A percentile compares a stretch with the other conserved stretches of the same genome.
These are phyloP conservation scores for Glycyrrhiza uralensis DNA, from an alignment of 306 rosid genomes.

Conservation along the genomic window DNA sequence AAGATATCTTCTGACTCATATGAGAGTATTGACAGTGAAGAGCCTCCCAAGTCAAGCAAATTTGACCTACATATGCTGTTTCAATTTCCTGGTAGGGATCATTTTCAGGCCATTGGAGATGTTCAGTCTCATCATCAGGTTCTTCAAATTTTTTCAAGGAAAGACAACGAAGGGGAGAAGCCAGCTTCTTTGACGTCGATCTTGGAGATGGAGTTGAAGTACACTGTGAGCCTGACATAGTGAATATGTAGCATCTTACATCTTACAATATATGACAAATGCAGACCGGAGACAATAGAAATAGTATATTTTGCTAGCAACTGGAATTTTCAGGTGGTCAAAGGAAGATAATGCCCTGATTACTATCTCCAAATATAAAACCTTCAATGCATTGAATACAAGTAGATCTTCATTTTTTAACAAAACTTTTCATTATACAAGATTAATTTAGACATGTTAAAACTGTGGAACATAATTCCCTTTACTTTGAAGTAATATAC, in stretches of 20 bases:
- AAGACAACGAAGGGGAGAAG: constrained; percentile 87
- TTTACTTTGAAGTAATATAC: neutral
- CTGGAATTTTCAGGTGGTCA: neutral
- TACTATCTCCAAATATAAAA: neutral
- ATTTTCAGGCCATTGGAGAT: constrained; percentile 60
- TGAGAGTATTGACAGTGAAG: constrained; percentile 94
- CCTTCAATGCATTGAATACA: neutral
- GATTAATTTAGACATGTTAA: neutral
- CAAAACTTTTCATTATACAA: neutral
- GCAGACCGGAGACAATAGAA: neutral
- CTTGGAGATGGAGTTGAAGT: constrained; percentile 71
- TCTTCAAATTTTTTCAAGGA: constrained; percentile 81
- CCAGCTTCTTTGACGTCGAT: constrained; percentile 75
- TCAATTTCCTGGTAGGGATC: constrained; percentile 71
- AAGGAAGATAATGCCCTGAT: neutral
- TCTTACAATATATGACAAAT: neutral
- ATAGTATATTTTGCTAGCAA: constrained; percentile 6
- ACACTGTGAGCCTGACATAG: constrained; percentile 44
- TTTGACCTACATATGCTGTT: constrained; percentile 88
- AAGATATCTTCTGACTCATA: constrained; percentile 63
- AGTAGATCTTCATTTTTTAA: neutral
- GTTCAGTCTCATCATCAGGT: constrained; percentile 71
- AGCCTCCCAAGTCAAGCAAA: constrained; percentile 95
- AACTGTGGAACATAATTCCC: neutral
- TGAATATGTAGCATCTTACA: constrained; percentile 9